These are phyloP conservation scores for Rosa hybrid DNA, from an alignment of 331 rosid species.

Conservation along the genomic window DNA sequence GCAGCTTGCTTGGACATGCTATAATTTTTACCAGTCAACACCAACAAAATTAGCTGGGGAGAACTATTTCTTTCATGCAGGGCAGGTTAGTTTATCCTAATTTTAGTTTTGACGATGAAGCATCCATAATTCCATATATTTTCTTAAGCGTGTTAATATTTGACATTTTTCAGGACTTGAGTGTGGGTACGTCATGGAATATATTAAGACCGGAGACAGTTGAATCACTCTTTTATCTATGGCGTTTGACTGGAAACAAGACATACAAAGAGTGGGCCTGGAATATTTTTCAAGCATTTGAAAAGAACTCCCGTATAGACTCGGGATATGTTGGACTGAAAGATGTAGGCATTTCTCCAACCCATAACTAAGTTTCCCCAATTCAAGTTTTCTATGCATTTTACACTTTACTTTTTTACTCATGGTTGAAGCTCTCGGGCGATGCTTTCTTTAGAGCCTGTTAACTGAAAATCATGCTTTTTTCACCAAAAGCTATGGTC, in stretches of 20 bases:
- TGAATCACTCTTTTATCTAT: constrained; percentile 93
- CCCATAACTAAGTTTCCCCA: constrained; percentile 3
- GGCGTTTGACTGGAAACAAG: constrained; percentile 95
- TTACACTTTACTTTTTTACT: neutral
- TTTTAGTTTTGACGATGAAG: neutral
- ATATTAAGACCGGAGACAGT: constrained; percentile 95
- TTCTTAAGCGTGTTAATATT: constrained; percentile 18
- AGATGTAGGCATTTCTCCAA: constrained; percentile 69
- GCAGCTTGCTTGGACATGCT: constrained; percentile 99
- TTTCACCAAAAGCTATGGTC: neutral
- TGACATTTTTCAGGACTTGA: constrained; percentile 64
- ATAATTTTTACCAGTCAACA: constrained; percentile 93
- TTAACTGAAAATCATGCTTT: neutral
- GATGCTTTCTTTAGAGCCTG: neutral
- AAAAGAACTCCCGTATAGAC: constrained; percentile 89
- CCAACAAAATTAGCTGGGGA: constrained; percentile 98
- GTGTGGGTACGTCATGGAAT: constrained; percentile 99
- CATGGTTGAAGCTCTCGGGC: neutral
- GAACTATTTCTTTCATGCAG: constrained; percentile 76
- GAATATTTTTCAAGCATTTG: constrained; percentile 98
- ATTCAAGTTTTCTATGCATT: constrained; percentile 20
- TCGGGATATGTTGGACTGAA: constrained; percentile 93
- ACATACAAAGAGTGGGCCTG: constrained; percentile 99
- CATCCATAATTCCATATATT: too few species aligned
- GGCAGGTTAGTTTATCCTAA: constrained; percentile 63